Percentiles rank a stretch among this genome's conserved stretches.
Conservation (phyloP, 2,329 filamentous ascomycete species). For the Albophoma yamanashiensis region DNA sequence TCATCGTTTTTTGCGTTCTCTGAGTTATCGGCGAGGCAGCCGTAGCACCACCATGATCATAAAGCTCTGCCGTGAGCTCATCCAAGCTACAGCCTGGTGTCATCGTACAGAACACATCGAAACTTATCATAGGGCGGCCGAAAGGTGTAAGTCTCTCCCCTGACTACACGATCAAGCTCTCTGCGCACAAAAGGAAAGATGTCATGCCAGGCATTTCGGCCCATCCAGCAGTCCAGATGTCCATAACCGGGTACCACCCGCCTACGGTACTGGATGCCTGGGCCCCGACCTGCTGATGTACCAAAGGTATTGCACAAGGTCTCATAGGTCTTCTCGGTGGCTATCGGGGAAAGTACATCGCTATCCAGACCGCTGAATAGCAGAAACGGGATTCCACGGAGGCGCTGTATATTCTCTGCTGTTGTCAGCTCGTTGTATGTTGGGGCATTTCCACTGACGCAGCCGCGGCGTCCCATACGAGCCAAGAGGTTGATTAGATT, state of each 20-base stretch:
- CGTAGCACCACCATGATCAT: too few species aligned
- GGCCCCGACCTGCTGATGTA: constrained; percentile 12
- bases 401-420: constrained; percentile 34
- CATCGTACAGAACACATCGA: neutral
- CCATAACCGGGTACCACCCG: constrained; percentile 46
- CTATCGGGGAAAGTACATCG: constrained; percentile 41
- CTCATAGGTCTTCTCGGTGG: constrained; percentile 43
- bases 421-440: constrained; percentile 36
- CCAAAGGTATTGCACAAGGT: constrained; percentile 41
- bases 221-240: constrained; percentile 54
- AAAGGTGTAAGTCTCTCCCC: neutral
- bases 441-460: constrained; percentile 41
- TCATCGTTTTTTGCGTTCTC: too few species aligned
- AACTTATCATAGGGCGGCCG: neutral
- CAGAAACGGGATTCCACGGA: constrained; percentile 43
- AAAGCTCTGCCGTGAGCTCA: too few species aligned
- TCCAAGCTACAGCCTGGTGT: neutral
- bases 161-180: constrained; percentile 40
- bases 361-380: constrained; percentile 47
- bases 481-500: constrained; percentile 44
- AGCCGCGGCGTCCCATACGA: constrained; percentile 39
- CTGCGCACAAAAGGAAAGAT: constrained; percentile 45
- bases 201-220: constrained; percentile 45
- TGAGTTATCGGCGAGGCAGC: too few species aligned
- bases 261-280: constrained; percentile 34